phyloP scores from a whole-genome alignment of 805 yeast species.

The Martiniozyma abietophila region DNA sequence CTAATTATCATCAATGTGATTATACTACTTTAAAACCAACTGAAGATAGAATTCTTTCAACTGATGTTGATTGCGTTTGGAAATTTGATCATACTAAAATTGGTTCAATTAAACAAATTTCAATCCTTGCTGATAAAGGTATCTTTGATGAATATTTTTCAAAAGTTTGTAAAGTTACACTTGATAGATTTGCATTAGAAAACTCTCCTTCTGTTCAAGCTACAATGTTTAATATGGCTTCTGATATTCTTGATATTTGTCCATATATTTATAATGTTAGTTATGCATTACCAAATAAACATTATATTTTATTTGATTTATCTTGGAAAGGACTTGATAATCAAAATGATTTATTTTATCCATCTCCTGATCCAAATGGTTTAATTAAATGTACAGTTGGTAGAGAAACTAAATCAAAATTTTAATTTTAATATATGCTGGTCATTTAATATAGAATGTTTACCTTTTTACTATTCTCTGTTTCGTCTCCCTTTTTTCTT shows the following conservation, averaged over 20 bases:
- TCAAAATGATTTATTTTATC: conserved; percentile 80
- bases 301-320: conserved; percentile 73
- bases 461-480: not conserved
- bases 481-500: not conserved
- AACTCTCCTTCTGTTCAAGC: conserved; percentile 94
- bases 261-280: conserved; percentile 54
- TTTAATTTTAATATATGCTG: conserved; percentile 24
- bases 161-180: conserved; percentile 58
- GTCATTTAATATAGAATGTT: not conserved
- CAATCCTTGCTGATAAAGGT: conserved; percentile 45
- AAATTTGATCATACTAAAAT: conserved; percentile 45
- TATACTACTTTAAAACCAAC: conserved; percentile 83
- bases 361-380: conserved; percentile 89
- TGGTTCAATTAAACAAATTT: conserved; percentile 41
- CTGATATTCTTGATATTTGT: conserved; percentile 53
- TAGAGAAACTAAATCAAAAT: conserved; percentile 51
- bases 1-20: conserved; percentile 79
- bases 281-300: conserved; percentile 84
- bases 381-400: conserved; percentile 81
- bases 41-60: conserved; percentile 75
- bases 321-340: conserved; percentile 77
- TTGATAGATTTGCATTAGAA: conserved; percentile 73
- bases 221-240: conserved; percentile 89
- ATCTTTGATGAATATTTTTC: conserved; percentile 56
- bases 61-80: conserved; percentile 75